Evolutionary conservation across 2,329 filamentous ascomycete genomes (phyloP).

Genomic region (Aspergillus sp.): DNA sequence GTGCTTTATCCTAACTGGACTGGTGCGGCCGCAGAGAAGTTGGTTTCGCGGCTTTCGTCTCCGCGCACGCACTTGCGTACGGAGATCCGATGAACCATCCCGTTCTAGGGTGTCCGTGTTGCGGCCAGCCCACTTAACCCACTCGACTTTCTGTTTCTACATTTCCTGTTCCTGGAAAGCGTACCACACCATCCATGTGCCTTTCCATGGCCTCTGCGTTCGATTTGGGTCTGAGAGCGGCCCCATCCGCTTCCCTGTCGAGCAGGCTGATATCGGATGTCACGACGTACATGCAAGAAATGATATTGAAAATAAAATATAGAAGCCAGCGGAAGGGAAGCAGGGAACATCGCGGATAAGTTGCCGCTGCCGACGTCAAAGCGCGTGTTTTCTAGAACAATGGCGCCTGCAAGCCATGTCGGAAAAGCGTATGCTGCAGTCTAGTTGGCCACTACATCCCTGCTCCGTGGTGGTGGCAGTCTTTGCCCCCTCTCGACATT

Average conservation of each 20-base stretch:
- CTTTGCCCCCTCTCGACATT: too few species aligned
- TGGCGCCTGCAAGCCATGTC: too few species aligned
- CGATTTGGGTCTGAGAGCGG: not conserved
- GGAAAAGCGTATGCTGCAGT: too few species aligned
- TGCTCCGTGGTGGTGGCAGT: too few species aligned
- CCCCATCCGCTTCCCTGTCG: not conserved
- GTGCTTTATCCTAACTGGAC: constrained; percentile 4
- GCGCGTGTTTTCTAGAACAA: too few species aligned
- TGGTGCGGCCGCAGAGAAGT: not conserved
- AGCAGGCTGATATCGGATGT: not conserved
- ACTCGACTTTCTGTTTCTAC: not conserved
- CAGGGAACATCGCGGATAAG: too few species aligned
- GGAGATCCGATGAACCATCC: constrained; percentile 2
- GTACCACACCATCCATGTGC: not conserved
- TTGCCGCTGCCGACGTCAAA: too few species aligned
- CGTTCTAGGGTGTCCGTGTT: not conserved
- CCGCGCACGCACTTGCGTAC: not conserved
- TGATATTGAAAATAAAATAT: too few species aligned
- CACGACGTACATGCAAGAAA: too few species aligned
- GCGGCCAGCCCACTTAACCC: not conserved
- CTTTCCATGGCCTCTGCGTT: not conserved
- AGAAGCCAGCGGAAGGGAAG: too few species aligned
- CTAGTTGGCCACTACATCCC: too few species aligned
- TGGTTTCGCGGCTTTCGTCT: not conserved
- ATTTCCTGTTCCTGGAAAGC: not conserved